Evolutionary conservation across 148 eudicot species (phyloP), one percentile per base, ranked within the genome.

Genomic region (Spergularia marina): DNA sequence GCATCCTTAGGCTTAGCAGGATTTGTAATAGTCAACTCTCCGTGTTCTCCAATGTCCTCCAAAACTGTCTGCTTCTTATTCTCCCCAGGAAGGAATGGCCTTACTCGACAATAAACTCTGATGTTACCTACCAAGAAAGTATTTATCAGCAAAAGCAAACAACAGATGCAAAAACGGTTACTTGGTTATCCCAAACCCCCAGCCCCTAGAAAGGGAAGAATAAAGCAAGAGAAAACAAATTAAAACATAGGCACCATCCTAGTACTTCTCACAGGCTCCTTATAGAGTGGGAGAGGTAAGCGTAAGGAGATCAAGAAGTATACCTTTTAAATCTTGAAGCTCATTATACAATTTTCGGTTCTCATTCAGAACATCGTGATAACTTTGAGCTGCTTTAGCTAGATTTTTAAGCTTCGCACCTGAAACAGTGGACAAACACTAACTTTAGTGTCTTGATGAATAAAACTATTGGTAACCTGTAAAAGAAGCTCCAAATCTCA

Each of bases 321-420:
- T 66, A 95, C 99, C 99, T 89, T 95, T 95, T 76, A 95, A 79
- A 79, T 95, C 99, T 81, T 95, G 99, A 52, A 95, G 84, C 82
- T 95, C 99, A 62, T 95, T 95, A 76, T 88, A 90, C 76, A 95
- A 74, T 82, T 88, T 95, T 63, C 90, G 86, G 51, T 95, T 95
- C 78, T 95, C 99, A 78, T 83, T 74, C 65, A 92, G 84, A 72
- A 88, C 85, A n/a, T 80, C 76, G 52, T 87, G 82, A 77, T 88
- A 95, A 76, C 80, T 88, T 65, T 86, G 80, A 51, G 97, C 90
- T 72, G 90, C 88, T 55, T 89, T 83, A 12, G 89, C 87, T 71
- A 91, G 59, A 61, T 78, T 85, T 75, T 79, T 87, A 17, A 92
- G 81, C 82, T 84, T 89, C 74, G 65, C 72, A 66, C 94, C 97